These are phyloP conservation scores for Cryptococcus neoformans DNA, from an alignment of 1,284 basidiomycete genomes.

Conservation along the genomic window DNA sequence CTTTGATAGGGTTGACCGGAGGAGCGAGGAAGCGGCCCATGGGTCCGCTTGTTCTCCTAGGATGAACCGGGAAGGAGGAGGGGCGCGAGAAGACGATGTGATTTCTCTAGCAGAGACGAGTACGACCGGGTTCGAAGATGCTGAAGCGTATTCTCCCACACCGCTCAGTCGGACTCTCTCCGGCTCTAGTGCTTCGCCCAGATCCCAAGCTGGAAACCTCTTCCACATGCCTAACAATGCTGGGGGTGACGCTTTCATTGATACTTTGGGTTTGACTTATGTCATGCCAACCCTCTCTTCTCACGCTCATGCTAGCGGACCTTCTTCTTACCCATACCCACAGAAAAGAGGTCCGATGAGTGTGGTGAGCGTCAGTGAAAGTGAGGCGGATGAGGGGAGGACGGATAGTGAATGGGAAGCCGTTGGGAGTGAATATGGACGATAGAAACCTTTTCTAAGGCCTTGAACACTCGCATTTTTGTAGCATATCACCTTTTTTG, in stretches of 20 bases:
- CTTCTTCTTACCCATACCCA: background rate
- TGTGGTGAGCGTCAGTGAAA: conserved; percentile 25
- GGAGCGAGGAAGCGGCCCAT: background rate
- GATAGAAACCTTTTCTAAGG: no score
- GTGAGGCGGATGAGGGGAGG: conserved; percentile 10
- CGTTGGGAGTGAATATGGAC: background rate
- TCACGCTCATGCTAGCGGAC: background rate
- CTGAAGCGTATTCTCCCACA: conserved; percentile 2
- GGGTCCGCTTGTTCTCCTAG: background rate
- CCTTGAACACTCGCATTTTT: no score
- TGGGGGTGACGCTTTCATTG: no score
- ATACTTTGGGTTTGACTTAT: conserved; percentile 1
- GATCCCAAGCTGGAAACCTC: conserved; percentile 1
- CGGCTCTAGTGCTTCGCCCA: conserved; percentile 28
- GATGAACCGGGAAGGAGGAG: background rate
- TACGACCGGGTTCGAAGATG: no score
- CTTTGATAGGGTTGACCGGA: background rate
- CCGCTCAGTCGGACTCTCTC: conserved; percentile 11
- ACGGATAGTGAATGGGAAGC: conserved; percentile 21
- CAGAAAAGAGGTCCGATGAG: conserved; percentile 15
- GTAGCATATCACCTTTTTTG: no score
- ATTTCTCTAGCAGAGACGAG: conserved; percentile 1
- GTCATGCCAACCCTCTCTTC: background rate
- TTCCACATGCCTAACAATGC: background rate
- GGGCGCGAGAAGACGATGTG: conserved; percentile 13